Evolutionary conservation across 192 early-diverging fungal species (phyloP).

Genomic region (Umbelopsis sp.): DNA sequence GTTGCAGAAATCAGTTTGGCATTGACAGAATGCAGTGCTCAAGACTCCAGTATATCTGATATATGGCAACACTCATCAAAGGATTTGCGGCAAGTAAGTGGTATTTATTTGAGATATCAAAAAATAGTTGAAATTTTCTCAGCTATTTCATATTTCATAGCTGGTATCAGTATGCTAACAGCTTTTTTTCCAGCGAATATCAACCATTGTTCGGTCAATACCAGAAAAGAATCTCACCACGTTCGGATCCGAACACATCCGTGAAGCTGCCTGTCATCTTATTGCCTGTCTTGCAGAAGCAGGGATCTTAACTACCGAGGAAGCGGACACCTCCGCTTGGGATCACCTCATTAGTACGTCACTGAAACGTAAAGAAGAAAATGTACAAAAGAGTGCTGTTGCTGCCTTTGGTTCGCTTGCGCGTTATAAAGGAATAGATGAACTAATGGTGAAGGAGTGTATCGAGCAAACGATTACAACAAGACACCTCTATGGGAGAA

Average conservation of each 20-base stretch:
- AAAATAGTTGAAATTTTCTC: too few relatives aligned
- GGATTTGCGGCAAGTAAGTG: slow-evolving; percentile 24
- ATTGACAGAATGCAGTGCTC: slow-evolving; percentile 25
- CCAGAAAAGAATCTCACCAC: slow-evolving; percentile 49
- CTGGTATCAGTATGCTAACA: too few relatives aligned
- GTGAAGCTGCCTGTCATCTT: slow-evolving; percentile 52
- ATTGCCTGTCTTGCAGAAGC: slow-evolving; percentile 49
- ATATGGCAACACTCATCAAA: slow-evolving; percentile 26
- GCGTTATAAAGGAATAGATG: slow-evolving; percentile 40
- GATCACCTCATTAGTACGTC: slow-evolving; percentile 51
- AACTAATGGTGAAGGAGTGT: slow-evolving; percentile 38
- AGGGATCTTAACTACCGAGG: background rate
- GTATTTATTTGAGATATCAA: background rate
- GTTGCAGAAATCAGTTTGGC: slow-evolving; percentile 61
- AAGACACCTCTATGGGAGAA: slow-evolving; percentile 47
- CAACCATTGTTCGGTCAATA: slow-evolving; percentile 35
- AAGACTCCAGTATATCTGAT: background rate
- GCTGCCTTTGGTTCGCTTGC: slow-evolving; percentile 48
- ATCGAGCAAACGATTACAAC: slow-evolving; percentile 31
- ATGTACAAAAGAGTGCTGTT: slow-evolving; percentile 56
- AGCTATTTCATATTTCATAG: background rate
- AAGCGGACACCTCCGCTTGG: slow-evolving; percentile 34
- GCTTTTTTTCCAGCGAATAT: slow-evolving; percentile 28
- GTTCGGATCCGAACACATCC: slow-evolving; percentile 62
- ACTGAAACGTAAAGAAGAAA: slow-evolving; percentile 68